Evolutionary conservation across 331 rosid genomes (phyloP).

Genomic region (Prunus yedoensis): DNA sequence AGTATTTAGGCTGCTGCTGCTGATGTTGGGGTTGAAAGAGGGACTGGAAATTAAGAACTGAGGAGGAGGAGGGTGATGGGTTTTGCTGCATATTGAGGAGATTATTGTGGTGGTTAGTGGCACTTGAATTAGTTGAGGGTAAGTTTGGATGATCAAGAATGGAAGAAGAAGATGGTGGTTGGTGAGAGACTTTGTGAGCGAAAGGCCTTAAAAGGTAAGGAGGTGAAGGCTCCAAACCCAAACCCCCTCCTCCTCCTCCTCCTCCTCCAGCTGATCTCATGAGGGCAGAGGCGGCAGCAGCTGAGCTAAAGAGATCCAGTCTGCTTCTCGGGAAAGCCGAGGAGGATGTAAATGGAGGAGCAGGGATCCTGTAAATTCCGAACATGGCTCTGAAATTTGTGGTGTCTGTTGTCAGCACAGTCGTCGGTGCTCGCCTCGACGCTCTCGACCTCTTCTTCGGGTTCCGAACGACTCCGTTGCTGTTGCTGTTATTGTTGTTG

Average conservation of each 20-base stretch:
- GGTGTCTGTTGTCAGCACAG: constrained; percentile 88
- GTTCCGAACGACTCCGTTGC: constrained; percentile 42
- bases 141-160: not conserved
- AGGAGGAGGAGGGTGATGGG: constrained; percentile 21
- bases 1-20: constrained; percentile 8
- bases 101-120: constrained; percentile 2
- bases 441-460: constrained; percentile 92
- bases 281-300: constrained; percentile 4
- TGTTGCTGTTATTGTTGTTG: constrained; percentile 7
- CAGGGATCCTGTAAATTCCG: constrained; percentile 97
- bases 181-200: constrained; percentile 53
- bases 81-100: constrained; percentile 55
- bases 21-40: constrained; percentile 29
- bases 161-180: constrained; percentile 24
- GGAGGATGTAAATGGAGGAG: constrained; percentile 74
- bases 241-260: not conserved
- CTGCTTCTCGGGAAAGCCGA: constrained; percentile 56
- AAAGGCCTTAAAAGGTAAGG: constrained; percentile 70
- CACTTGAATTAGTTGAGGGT: constrained; percentile 23
- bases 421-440: constrained; percentile 93
- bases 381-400: constrained; percentile 96
- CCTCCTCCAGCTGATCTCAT: not conserved
- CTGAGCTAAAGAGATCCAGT: constrained; percentile 58
- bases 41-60: constrained; percentile 58
- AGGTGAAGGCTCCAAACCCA: constrained; percentile 39